Evolutionary conservation across 2,329 filamentous ascomycete genomes (phyloP).

Genomic region (Pestalotiopsis sp.): DNA sequence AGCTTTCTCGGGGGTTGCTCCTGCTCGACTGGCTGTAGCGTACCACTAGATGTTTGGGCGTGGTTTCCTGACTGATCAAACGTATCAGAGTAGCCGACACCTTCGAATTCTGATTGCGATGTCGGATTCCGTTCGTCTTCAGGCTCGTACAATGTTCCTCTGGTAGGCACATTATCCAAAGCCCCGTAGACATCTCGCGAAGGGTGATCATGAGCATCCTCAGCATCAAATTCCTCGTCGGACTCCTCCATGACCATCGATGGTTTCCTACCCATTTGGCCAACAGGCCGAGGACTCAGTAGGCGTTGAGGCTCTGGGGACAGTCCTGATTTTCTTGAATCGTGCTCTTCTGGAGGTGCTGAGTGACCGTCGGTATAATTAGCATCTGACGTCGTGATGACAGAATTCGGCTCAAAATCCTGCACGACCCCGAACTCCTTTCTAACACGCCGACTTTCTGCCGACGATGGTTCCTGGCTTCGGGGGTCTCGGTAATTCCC

Average conservation of each 20-base stretch:
- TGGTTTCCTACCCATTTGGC: slow-evolving; percentile 39
- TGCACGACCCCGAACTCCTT: slow-evolving; percentile 20
- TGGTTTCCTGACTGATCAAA: background rate
- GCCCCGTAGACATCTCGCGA: slow-evolving; percentile 29
- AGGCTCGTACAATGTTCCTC: slow-evolving; percentile 29
- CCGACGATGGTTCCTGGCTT: slow-evolving; percentile 20
- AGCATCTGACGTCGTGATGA: slow-evolving; percentile 20
- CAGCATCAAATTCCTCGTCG: slow-evolving; percentile 37
- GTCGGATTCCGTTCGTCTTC: background rate
- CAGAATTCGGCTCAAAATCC: slow-evolving; percentile 23
- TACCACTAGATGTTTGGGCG: background rate
- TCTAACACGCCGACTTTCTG: slow-evolving; percentile 13
- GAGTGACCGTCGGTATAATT: slow-evolving; percentile 15
- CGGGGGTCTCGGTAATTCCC: slow-evolving; percentile 21
- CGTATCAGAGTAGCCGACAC: slow-evolving; percentile 10
- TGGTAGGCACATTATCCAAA: slow-evolving; percentile 38
- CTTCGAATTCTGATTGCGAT: background rate
- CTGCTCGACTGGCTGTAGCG: slow-evolving; percentile 13
- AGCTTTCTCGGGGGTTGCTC: slow-evolving; percentile 25
- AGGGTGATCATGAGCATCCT: slow-evolving; percentile 7
- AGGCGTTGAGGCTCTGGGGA: slow-evolving; percentile 10
- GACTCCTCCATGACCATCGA: slow-evolving; percentile 50
- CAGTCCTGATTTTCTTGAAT: slow-evolving; percentile 3
- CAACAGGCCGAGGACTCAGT: slow-evolving; percentile 11
- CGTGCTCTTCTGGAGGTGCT: background rate